Percentiles rank a stretch among this genome's conserved stretches.
Conservation (phyloP, 495 filamentous ascomycete genomes). For the Neurospora sp. region DNA sequence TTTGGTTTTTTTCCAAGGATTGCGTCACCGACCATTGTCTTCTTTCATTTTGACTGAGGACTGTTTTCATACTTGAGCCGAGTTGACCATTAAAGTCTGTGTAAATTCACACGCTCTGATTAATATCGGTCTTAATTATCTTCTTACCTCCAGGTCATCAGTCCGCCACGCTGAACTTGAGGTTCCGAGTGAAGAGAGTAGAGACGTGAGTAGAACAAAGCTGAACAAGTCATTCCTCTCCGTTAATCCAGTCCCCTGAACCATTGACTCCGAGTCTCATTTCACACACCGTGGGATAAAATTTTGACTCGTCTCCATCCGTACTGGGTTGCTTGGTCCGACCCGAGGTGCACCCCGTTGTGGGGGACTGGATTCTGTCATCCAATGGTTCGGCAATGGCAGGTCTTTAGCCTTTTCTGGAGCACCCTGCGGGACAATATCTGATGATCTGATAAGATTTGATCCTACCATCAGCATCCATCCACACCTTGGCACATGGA, state of each 20-base stretch:
- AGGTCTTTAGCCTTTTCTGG: not conserved
- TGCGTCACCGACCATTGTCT: not conserved
- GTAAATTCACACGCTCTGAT: not conserved
- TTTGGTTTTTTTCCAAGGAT: not conserved
- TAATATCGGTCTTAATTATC: not conserved
- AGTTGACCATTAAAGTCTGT: not conserved
- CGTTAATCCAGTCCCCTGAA: not conserved
- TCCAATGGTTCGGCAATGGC: conserved; percentile 3
- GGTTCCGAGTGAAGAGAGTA: not conserved
- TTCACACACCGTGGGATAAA: not conserved
- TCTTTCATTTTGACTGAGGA: not conserved
- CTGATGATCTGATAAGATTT: conserved; percentile 45
- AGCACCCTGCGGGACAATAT: conserved; percentile 13
- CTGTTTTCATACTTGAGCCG: not conserved
- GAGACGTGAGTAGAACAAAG: not conserved
- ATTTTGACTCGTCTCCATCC: not conserved
- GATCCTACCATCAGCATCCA: not conserved
- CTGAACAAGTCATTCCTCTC: not conserved
- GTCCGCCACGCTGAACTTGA: not conserved
- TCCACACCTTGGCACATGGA: conserved; percentile 13
- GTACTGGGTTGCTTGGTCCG: not conserved
- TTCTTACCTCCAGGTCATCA: not conserved
- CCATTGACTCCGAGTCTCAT: not conserved
- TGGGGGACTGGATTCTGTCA: conserved; percentile 1
- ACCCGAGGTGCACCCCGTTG: conserved; percentile 2